Percentiles rank a stretch among this genome's conserved stretches.
phyloP scores from a whole-genome alignment of 257 asterid genomes.

The Solanum appendiculatum region DNA sequence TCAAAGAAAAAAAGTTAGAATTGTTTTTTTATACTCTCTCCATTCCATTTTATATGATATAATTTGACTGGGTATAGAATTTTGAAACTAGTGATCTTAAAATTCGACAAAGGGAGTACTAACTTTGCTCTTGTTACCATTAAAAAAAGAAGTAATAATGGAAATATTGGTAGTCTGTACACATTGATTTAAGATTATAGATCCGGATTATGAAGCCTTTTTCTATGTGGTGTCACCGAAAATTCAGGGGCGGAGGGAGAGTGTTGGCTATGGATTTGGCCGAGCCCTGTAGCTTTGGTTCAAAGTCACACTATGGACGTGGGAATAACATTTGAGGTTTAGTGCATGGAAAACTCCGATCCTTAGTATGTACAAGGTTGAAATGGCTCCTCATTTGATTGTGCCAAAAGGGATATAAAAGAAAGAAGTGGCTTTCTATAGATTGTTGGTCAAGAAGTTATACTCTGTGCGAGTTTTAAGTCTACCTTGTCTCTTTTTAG shows the following conservation, averaged over 20 bases:
- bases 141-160: not conserved
- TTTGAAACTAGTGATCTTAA: not conserved
- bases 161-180: not conserved
- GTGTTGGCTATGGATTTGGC: not conserved
- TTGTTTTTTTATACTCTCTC: too few relatives aligned
- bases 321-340: not conserved
- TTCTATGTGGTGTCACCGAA: not conserved
- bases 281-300: not conserved
- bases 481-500: not conserved
- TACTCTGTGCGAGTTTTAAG: not conserved
- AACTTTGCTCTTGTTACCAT: not conserved
- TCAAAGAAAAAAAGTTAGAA: not conserved
- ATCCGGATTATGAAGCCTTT: not conserved
- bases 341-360: not conserved
- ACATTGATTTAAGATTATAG: not conserved
- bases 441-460: not conserved
- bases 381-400: not conserved
- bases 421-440: not conserved
- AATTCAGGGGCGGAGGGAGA: not conserved
- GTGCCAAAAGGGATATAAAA: not conserved
- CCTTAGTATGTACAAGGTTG: not conserved
- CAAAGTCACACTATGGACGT: not conserved
- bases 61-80: not conserved
- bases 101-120: not conserved
- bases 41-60: not conserved